Base-by-base conservation (phyloP, 495 filamentous ascomycete species). In the Monascus purpureus region DNA sequence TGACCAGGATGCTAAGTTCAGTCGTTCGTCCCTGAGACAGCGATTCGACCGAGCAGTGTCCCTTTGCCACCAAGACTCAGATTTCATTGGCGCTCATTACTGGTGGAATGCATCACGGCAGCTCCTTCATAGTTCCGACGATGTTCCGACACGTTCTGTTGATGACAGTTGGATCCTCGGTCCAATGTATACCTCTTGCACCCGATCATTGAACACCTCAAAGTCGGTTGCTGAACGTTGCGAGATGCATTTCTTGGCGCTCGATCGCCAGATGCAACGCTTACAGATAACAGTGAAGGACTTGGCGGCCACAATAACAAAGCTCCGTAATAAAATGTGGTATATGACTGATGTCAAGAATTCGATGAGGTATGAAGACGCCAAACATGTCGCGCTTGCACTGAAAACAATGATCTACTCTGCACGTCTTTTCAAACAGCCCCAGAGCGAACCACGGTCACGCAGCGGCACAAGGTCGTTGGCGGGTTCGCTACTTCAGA, bases 291-390 rank as follows among this genome's bases (percentile, higher is more conserved):
- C 47, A 2, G 45, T 57, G 11, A 59, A 56, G 31, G 45, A 48
- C 1, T 41, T 55, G 30, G 50, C 60, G 43, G 25, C 40, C 19
- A 54, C 53, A 1, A 42, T 63, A 23, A 39, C 47, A 28, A 58
- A 55, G 28, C 47, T 65, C 1, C 70, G 90, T 25, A 80, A 92
- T 52, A 96, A 96, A 65, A 93, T 94, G 83, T 97, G 90, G 90
- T 97, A 93, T 52, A 82, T 90, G 41, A 93, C 87, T 4, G 90
- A 96, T 52, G 90, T 96, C 26, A 77, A 80, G 34, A 88, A 93
- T 45, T 95, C 88, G 12, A 82, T 73, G 25, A 69, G 73, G 2
- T 97, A 94, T 45, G 88, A 93, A 37, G 81, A 92, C 50, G 85
- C 85, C 14, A 76, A 77, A 37, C 78, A 88, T 49, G 77, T 97